These are phyloP conservation scores for Fusarium solani-melongenae DNA, from an alignment of 2,329 filamentous ascomycete species.

Conservation along the genomic window DNA sequence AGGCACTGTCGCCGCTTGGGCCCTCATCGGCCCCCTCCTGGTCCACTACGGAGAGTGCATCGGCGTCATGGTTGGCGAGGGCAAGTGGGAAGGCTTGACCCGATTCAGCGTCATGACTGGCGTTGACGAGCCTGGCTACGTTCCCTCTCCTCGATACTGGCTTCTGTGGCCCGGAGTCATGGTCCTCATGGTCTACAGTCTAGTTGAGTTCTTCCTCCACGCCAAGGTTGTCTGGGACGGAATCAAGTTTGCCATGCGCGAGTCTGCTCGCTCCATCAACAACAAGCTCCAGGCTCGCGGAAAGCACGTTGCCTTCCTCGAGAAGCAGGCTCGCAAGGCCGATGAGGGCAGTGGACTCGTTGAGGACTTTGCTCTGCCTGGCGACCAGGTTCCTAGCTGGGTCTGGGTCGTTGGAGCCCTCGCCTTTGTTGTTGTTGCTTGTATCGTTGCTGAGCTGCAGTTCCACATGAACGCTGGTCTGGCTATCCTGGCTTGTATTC, in stretches of 20 bases:
- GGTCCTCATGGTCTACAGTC: slow-evolving; percentile 55
- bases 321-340: slow-evolving; percentile 50
- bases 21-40: slow-evolving; percentile 60
- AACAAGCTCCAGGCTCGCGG: slow-evolving; percentile 45
- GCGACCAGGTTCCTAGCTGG: slow-evolving; percentile 64
- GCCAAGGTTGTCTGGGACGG: slow-evolving; percentile 51
- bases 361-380: slow-evolving; percentile 53
- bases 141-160: slow-evolving; percentile 55
- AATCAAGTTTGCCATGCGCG: slow-evolving; percentile 47
- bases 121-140: slow-evolving; percentile 42
- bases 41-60: slow-evolving; percentile 63
- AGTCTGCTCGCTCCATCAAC: slow-evolving; percentile 46
- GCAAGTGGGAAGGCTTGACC: slow-evolving; percentile 46
- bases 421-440: slow-evolving; percentile 62
- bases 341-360: slow-evolving; percentile 47
- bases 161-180: slow-evolving; percentile 58
- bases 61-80: slow-evolving; percentile 51
- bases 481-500: slow-evolving; percentile 64
- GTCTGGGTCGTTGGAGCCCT: slow-evolving; percentile 61
- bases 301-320: slow-evolving; percentile 47
- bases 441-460: slow-evolving; percentile 62
- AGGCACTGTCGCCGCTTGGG: slow-evolving; percentile 66
- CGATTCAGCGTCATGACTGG: slow-evolving; percentile 48
- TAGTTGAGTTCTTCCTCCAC: slow-evolving; percentile 55
- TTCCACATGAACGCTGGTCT: slow-evolving; percentile 68